Conservation (phyloP, 805 yeast genomes). For the Blastobotrys americana region DNA sequence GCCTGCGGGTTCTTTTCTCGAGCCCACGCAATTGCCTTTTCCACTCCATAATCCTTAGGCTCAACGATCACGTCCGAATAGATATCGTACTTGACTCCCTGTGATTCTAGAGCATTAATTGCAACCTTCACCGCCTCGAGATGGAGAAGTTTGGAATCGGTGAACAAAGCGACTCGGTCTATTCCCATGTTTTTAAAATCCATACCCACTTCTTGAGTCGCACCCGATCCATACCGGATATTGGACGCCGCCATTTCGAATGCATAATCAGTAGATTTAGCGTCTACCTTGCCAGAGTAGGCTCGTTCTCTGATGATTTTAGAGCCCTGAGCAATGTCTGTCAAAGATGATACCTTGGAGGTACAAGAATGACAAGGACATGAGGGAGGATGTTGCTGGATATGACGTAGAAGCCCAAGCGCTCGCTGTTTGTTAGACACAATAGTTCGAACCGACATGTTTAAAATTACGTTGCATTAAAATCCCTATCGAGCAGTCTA, state of each 20-base stretch:
- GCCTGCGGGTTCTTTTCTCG: constrained; percentile 32
- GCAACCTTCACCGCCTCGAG: constrained; percentile 29
- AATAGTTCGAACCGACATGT: background rate
- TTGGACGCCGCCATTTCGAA: constrained; percentile 36
- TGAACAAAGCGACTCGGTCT: constrained; percentile 32
- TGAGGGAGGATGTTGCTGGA: constrained; percentile 25
- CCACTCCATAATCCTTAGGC: constrained; percentile 33
- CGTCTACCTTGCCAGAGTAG: constrained; percentile 5
- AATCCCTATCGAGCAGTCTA: no score
- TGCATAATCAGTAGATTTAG: constrained; percentile 30
- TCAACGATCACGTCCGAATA: constrained; percentile 33
- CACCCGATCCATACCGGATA: constrained; percentile 36
- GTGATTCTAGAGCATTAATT: constrained; percentile 28
- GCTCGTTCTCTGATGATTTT: constrained; percentile 13
- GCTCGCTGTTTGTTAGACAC: constrained; percentile 8
- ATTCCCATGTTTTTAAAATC: constrained; percentile 31
- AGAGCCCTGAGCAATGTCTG: constrained; percentile 9
- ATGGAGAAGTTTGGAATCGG: constrained; percentile 28
- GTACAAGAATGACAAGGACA: constrained; percentile 34
- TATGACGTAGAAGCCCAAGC: constrained; percentile 15
- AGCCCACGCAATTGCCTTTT: constrained; percentile 34
- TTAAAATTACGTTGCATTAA: no score
- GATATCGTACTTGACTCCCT: constrained; percentile 31
- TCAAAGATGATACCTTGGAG: constrained; percentile 8
- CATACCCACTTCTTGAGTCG: constrained; percentile 33